Conservation (phyloP, 139 green algal genomes). For the Pleodorina starrii region DNA sequence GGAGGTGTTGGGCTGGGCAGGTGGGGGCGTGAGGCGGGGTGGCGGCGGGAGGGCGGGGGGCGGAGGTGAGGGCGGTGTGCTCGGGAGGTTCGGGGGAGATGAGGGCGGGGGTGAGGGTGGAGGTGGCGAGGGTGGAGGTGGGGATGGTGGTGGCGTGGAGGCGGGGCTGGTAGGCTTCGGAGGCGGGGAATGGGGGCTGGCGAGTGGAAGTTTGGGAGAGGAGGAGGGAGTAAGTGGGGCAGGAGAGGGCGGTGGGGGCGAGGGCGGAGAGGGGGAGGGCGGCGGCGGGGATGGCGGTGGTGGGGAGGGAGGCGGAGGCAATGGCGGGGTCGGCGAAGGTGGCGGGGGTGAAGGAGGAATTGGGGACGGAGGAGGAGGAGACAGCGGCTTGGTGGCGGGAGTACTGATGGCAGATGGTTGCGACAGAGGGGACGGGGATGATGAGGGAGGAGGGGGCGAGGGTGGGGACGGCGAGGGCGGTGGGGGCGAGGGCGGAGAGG, state of each 20-base stretch:
- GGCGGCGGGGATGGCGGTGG: background rate
- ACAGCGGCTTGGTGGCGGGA: background rate
- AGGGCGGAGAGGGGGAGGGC: background rate
- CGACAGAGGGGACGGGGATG: background rate
- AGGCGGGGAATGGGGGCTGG: too few species aligned
- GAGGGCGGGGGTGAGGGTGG: too few species aligned
- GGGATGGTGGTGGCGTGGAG: too few species aligned
- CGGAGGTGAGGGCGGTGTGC: background rate
- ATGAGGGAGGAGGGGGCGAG: background rate
- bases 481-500: background rate
- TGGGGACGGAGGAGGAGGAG: background rate
- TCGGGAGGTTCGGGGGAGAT: too few species aligned
- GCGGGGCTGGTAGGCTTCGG: too few species aligned
- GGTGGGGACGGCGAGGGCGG: background rate
- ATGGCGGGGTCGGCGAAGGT: background rate
- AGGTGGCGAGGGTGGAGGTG: background rate
- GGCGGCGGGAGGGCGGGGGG: background rate
- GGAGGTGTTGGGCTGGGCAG: background rate
- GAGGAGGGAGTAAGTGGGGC: background rate
- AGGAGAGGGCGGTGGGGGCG: background rate
- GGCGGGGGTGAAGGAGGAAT: background rate
- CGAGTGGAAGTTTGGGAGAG: too few species aligned
- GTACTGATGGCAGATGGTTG: background rate
- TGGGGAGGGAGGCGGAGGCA: background rate
- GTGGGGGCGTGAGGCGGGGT: background rate